Conservation (phyloP, 2,329 filamentous ascomycete genomes). For the Aspergillus sp. region DNA sequence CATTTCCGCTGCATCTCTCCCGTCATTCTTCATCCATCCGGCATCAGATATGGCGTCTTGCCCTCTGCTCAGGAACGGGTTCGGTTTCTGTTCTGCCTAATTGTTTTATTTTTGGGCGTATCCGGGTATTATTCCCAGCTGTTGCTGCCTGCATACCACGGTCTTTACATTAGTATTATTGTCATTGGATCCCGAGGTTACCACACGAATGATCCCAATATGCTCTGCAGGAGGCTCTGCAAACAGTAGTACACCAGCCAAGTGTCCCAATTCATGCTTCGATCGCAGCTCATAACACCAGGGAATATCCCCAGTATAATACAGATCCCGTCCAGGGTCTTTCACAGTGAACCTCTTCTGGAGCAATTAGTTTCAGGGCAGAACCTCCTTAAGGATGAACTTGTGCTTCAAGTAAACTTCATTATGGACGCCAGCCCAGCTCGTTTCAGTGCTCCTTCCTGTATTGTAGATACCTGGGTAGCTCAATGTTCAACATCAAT, state of each 20-base stretch:
- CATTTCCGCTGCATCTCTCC: not conserved
- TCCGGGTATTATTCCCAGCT: not conserved
- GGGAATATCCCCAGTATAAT: not conserved
- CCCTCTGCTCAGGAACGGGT: not conserved
- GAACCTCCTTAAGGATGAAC: too few relatives aligned
- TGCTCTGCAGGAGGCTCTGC: not conserved
- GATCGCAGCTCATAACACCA: not conserved
- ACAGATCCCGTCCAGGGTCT: not conserved
- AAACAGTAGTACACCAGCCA: not conserved
- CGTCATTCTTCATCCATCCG: constrained; percentile 1
- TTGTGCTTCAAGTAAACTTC: not conserved
- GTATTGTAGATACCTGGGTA: not conserved
- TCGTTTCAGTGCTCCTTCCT: not conserved
- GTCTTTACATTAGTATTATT: not conserved
- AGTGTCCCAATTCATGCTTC: not conserved
- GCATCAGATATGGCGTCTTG: not conserved
- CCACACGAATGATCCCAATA: not conserved
- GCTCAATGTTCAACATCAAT: not conserved
- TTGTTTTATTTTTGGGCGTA: not conserved
- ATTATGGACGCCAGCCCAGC: not conserved
- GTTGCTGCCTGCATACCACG: not conserved
- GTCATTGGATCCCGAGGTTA: not conserved
- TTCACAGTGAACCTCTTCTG: not conserved
- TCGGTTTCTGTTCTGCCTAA: not conserved
- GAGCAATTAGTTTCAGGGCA: not conserved